These are phyloP conservation scores for Arachnomyces sp. DNA, from an alignment of 2,329 filamentous ascomycete genomes.

Conservation along the genomic window DNA sequence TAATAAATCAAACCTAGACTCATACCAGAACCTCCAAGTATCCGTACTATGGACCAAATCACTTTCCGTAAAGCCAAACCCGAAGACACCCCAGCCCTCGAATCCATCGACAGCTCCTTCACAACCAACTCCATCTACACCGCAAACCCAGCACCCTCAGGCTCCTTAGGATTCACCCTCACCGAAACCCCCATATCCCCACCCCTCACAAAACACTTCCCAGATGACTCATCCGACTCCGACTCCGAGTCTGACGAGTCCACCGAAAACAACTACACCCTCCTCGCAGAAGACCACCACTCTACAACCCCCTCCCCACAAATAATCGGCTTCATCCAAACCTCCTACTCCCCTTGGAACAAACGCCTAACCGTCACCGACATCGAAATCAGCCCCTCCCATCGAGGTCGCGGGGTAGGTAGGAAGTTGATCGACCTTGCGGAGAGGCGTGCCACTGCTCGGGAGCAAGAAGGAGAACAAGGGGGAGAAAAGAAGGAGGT, in stretches of 20 bases:
- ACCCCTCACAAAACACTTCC: conserved; percentile 2
- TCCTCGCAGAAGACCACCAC: conserved; percentile 1
- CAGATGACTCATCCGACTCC: conserved; percentile 2
- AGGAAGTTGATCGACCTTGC: conserved; percentile 1
- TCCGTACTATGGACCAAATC: background rate
- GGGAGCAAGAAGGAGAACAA: too few relatives aligned
- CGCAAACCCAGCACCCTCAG: background rate
- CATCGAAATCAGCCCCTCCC: conserved; percentile 1
- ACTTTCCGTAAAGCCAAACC: conserved; percentile 1
- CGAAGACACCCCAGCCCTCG: background rate
- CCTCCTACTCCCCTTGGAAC: conserved; percentile 5
- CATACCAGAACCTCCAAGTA: background rate
- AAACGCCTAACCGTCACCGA: conserved; percentile 5
- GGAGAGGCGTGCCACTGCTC: background rate
- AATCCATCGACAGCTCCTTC: conserved; percentile 4
- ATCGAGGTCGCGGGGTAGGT: conserved; percentile 3
- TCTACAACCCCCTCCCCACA: too few relatives aligned
- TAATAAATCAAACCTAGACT: too few relatives aligned
- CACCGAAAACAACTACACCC: background rate
- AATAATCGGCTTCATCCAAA: conserved; percentile 2
- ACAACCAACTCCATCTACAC: conserved; percentile 4
- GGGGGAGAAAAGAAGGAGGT: conserved; percentile 1
- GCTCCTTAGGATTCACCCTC: background rate
- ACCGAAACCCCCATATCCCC: background rate
- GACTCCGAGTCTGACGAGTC: conserved; percentile 1